A percentile compares a stretch with the other conserved stretches of the same genome.
Conservation (phyloP, 78 protist species). For the Speleostelium caveatum region DNA sequence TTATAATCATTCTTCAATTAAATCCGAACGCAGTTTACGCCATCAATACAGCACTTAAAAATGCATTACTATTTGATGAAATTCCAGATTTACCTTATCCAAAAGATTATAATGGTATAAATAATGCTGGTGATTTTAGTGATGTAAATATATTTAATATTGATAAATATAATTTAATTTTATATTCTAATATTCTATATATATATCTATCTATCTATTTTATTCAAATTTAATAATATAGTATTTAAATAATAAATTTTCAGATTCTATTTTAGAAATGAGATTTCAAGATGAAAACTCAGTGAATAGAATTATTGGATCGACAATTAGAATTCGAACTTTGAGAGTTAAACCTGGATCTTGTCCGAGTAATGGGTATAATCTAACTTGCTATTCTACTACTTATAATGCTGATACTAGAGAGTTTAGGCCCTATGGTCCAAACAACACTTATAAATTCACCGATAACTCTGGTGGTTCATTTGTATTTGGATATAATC, state of each 20-base stretch:
- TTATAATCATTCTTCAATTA: conserved; percentile 21
- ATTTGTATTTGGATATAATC: conserved; percentile 51
- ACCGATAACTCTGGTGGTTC: conserved; percentile 22
- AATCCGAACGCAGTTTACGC: conserved; percentile 24
- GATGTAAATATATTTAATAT: background rate
- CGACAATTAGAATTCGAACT: conserved; percentile 30
- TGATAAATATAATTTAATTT: background rate
- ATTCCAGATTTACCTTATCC: background rate
- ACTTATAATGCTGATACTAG: conserved; percentile 6
- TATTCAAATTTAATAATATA: background rate
- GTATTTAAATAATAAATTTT: conserved; percentile 28
- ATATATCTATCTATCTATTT: background rate
- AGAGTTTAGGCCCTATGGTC: conserved; percentile 20
- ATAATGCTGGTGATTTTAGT: background rate
- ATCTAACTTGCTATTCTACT: conserved; percentile 32
- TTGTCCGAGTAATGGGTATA: conserved; percentile 11
- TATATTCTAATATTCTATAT: background rate
- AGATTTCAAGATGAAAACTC: background rate
- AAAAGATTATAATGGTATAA: background rate
- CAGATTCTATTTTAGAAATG: conserved; percentile 9
- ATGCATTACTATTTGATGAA: background rate
- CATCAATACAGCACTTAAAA: conserved; percentile 25
- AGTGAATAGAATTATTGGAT: conserved; percentile 57
- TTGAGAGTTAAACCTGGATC: conserved; percentile 16
- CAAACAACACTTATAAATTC: background rate